These are phyloP conservation scores for Tylopilus subfusipes DNA, from an alignment of 768 basidiomycete genomes.

Conservation along the genomic window DNA sequence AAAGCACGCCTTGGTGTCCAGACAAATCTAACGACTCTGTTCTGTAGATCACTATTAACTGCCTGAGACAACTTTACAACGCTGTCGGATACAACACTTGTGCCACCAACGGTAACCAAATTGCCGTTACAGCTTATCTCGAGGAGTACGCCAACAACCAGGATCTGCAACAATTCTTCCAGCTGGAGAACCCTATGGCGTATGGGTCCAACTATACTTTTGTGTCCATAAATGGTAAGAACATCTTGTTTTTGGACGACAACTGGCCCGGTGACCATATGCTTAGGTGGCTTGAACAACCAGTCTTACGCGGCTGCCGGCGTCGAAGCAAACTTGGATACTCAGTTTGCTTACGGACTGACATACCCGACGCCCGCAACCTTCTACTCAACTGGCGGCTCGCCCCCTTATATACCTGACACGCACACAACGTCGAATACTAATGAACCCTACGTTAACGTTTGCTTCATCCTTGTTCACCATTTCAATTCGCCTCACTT, in stretches of 20 bases:
- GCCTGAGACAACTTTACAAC: slow-evolving; percentile 56
- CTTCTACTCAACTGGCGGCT: slow-evolving; percentile 61
- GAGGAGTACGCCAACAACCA: slow-evolving; percentile 50
- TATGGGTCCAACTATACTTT: slow-evolving; percentile 49
- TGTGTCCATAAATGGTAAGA: slow-evolving; percentile 51
- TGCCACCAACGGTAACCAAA: slow-evolving; percentile 42
- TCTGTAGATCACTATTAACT: slow-evolving; percentile 47
- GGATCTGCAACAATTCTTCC: slow-evolving; percentile 53
- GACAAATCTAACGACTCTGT: neutral
- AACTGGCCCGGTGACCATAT: slow-evolving; percentile 11
- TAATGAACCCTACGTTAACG: slow-evolving; percentile 49
- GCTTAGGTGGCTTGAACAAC: slow-evolving; percentile 55
- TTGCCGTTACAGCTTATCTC: slow-evolving; percentile 55
- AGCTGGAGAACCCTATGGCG: slow-evolving; percentile 46
- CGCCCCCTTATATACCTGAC: slow-evolving; percentile 57
- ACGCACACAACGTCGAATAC: slow-evolving; percentile 34
- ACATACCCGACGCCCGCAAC: slow-evolving; percentile 54
- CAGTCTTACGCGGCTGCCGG: slow-evolving; percentile 55
- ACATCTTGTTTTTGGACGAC: neutral
- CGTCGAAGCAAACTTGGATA: slow-evolving; percentile 63
- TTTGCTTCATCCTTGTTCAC: slow-evolving; percentile 20
- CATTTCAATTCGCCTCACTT: slow-evolving; percentile 22
- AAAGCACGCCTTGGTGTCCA: neutral
- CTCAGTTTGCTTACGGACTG: slow-evolving; percentile 64
- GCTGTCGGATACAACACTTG: slow-evolving; percentile 44